Evolutionary conservation across 345 rosid genomes (phyloP), one percentile per base, ranked within the genome.

Genomic region (Camelina neglecta): DNA sequence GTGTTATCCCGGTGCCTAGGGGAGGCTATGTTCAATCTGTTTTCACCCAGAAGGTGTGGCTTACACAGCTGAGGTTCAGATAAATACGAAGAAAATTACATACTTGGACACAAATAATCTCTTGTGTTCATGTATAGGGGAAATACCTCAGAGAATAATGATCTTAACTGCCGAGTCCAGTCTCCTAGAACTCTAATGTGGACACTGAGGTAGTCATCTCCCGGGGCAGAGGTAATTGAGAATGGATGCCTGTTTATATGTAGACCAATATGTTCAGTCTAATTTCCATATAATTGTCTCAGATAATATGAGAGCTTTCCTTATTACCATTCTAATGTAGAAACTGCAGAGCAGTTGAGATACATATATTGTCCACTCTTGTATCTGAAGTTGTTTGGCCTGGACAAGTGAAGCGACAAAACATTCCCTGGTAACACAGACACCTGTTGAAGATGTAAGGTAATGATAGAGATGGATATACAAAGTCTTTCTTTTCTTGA

Each of bases 331-430:
- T 91, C 97, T 60, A 91, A 83, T 48, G 94, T 88, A 61, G 95
- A 89, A 15, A 91, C 90, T 15, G 88, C 89, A 49, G 93, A 85
- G 48, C 95, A 91, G 53, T 91, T 89, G 69, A 91, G 84, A 65
- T 85, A 86, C 86, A 91, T 89, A 84, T 89, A 88, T 38, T 89
- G 94, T 54, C 97, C 97, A 58, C 97, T 91, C 77, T 76, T 86
- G 81, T 89, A 89, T 84, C 84, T 82, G 77, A 91, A 91, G 29
- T 86, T 90, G 21, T 67, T 81, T 15, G 97, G 95, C 79, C 77
- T 89, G 57, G 91, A 87, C 93, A 89, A 81, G 75, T 89, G 87
- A 75, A 91, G 84, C 62, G 91, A 80, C 83, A 89, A 65, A 15
- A 91, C 97, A 74, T 88, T 85, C 80, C 93, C 94, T 26, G 93